Base-by-base conservation (phyloP, 2,329 filamentous ascomycete genomes). In the Rutstroemia sp. region DNA sequence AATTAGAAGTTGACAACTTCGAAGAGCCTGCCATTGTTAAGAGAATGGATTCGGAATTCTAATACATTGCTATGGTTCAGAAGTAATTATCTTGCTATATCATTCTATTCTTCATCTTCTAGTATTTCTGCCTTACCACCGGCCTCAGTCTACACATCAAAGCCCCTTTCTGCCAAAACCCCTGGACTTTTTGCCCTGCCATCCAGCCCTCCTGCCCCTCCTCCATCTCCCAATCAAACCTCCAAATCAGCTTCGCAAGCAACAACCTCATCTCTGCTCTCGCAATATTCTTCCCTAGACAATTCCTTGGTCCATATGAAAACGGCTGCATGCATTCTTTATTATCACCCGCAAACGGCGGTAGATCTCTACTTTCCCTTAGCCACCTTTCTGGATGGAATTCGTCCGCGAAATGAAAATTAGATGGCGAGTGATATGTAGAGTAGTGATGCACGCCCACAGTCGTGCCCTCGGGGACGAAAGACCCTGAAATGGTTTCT, bases 371-470 rank as follows among this genome's bases (percentile, higher is more conserved):
- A 12, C 23, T 45, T 21, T 70, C 61, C 6, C 37, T 23, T 58
- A 38, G 73, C 71, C 72, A 74, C 0, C 72, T 61, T 45, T 60
- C 57, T 10, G 54, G 57, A 0, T 56, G 46, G 25, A 60, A 60
- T n/a, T 37, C 25, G 6, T 56, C 34, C 0, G 72, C 70, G 2
- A 73, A 64, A 1, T 60, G 45, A n/a, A 54, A 58, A 34, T 58
- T 54, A 3, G 19, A 21, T 17, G 39, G 12, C 8, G 21, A 41
- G 12, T 38, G 48, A 16, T 25, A 48, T 6, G 50, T 19, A 3
- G 39, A 17, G 34, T 48, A 51, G 5, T 49, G 48, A 17, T 49
- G 27, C 8, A 39, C 34, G 30, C 48, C 58, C 14, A 61, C 37
- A 2, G 61, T 54, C 1, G 58, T 61, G 37, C 51, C 55, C 23